Base-by-base conservation (phyloP, 225 moss, liverwort and hornwort species). In the Anthoceros angustus region DNA sequence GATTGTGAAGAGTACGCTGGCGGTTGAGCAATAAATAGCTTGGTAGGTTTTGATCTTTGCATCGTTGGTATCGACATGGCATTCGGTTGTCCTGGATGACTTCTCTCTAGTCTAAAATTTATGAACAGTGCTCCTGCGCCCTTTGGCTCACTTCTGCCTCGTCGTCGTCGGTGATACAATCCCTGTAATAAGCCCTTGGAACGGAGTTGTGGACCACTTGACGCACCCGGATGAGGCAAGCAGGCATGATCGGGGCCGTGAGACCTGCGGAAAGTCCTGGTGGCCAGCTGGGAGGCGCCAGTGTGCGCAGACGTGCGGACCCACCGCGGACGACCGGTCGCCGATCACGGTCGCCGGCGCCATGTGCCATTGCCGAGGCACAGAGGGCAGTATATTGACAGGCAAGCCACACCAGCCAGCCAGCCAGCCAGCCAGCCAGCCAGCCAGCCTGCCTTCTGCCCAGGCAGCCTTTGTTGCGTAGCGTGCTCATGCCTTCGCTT, bases 21-120 rank as follows among this genome's bases (percentile, higher is more conserved):
- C n/a, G 55, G 55, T 55, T 55, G 55, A 55, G 55, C 55, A 55
- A 55, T 55, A 55, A 55, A 23, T 20, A 55, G 55, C 18, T 55
- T 18, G 55, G 55, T 55, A 55, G 55, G 55, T 32, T 32, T 32
- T 32, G 32, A 32, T 32, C 32, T 7, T 55, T 55, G 55, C 55
- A 5, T 18, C 4, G 12, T 55, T 23, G 49, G 3, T 18, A 15
- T 3, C 14, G 5, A 18, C 55, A 18, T 18, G 14, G 55, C 55
- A 18, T 5, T 18, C 55, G 23, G 3, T 55, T 7, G 55, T 55
- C 5, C 55, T 15, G n/a, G n/a, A 23, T 55, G 8, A 9, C n/a
- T 55, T 4, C 5, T 5, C 23, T 4, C 32, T 32, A 32, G 32
- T 32, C 32, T 4, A n/a, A n/a, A n/a, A n/a, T n/a, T n/a, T n/a